Percentiles rank a stretch among this genome's conserved stretches.
Evolutionary conservation across 768 basidiomycete genomes (phyloP).

Genomic region (Aureoboletus auriporus): DNA sequence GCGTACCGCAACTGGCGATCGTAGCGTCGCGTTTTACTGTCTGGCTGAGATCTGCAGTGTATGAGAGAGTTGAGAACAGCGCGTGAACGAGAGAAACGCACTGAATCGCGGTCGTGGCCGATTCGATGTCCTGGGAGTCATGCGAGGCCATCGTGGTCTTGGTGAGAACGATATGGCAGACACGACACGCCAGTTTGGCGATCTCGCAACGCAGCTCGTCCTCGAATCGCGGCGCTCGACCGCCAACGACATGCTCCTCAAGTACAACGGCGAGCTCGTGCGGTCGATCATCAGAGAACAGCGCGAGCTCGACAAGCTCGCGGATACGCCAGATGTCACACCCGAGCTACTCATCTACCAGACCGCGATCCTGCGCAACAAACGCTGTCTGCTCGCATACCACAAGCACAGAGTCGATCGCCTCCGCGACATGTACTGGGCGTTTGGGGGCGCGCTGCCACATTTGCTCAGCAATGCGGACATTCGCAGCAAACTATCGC

Average conservation of each 20-base stretch:
- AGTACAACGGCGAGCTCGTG: conserved; percentile 89
- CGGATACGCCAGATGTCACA: conserved; percentile 47
- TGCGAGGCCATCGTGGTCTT: conserved; percentile 26
- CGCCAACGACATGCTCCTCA: conserved; percentile 76
- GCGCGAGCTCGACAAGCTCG: conserved; percentile 72
- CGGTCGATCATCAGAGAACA: conserved; percentile 87
- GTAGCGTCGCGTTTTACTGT: conserved; percentile 86
- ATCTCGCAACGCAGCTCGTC: conserved; percentile 85
- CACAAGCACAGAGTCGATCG: conserved; percentile 82
- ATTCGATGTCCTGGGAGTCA: conserved; percentile 46
- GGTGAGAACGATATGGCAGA: conserved; percentile 32
- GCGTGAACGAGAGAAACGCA: conserved; percentile 17
- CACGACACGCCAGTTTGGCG: conserved; percentile 63
- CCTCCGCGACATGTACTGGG: conserved; percentile 87
- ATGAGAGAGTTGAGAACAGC: conserved; percentile 1
- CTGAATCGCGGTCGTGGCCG: conserved; percentile 40
- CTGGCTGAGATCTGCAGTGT: conserved; percentile 55
- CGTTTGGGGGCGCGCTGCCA: conserved; percentile 79
- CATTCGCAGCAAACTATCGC: conserved; percentile 68
- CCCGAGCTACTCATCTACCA: conserved; percentile 73
- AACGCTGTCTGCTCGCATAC: conserved; percentile 93
- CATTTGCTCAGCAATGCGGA: conserved; percentile 70
- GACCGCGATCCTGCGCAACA: conserved; percentile 87
- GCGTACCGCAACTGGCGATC: conserved; percentile 89
- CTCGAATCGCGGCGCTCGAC: conserved; percentile 84